Evolutionary conservation across 768 basidiomycete genomes (phyloP).

Genomic region (Ephemerocybe angulata): DNA sequence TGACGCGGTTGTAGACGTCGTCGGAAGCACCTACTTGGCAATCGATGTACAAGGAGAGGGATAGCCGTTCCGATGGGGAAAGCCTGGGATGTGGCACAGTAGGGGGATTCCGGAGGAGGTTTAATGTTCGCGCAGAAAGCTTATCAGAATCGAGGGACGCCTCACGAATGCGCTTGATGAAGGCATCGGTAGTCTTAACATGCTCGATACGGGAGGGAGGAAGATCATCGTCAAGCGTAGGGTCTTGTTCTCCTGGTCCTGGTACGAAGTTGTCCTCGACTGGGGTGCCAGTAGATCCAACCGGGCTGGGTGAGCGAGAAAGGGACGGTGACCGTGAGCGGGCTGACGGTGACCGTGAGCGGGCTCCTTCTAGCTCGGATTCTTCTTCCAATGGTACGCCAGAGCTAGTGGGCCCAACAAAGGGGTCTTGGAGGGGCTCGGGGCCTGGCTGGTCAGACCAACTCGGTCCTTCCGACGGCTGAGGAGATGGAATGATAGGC

Average conservation of each 20-base stretch:
- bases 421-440: too few species aligned
- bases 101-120: conserved; percentile 23
- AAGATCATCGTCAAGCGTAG: neutral
- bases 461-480: too few species aligned
- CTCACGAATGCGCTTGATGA: neutral
- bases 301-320: too few species aligned
- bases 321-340: too few species aligned
- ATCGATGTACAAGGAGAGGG: conserved; percentile 5
- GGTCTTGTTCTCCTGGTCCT: neutral
- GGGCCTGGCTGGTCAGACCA: too few species aligned
- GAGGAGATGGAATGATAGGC: too few species aligned
- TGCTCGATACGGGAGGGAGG: neutral
- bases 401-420: too few species aligned
- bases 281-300: too few species aligned
- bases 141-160: conserved; percentile 25
- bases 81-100: neutral
- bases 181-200: neutral
- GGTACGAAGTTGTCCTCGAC: too few species aligned
- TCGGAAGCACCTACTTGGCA: conserved; percentile 5
- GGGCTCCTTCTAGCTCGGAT: too few species aligned
- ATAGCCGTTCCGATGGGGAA: conserved; percentile 9
- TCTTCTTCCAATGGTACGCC: too few species aligned
- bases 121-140: conserved; percentile 17
- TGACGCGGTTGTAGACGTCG: neutral
- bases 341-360: too few species aligned